Evolutionary conservation across 192 early-diverging fungal genomes (phyloP).

Genomic region (Irineochytrium annulatum): DNA sequence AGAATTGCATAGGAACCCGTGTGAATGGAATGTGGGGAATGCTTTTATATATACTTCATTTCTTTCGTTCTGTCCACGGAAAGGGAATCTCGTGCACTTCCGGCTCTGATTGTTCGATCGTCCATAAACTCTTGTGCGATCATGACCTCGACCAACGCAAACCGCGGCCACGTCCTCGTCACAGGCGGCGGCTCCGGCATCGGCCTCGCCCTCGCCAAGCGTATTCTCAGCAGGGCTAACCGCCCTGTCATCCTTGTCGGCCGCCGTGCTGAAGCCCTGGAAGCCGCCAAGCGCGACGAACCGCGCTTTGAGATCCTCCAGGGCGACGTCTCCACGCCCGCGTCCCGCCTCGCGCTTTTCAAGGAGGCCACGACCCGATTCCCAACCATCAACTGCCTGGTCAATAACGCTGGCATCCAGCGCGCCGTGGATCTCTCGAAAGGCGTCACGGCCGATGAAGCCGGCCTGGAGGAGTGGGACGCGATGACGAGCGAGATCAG

Average conservation of each 20-base stretch:
- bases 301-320: slow-evolving; percentile 9
- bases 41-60: too few species aligned
- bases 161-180: too few species aligned
- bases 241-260: slow-evolving; percentile 29
- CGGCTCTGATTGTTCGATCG: too few species aligned
- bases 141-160: too few species aligned
- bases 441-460: neutral
- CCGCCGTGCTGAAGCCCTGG: slow-evolving; percentile 10
- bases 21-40: too few species aligned
- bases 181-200: slow-evolving; percentile 32
- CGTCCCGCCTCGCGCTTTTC: slow-evolving; percentile 3
- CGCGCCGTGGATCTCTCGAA: slow-evolving; percentile 12
- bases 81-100: too few species aligned
- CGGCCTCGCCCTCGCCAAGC: slow-evolving; percentile 23
- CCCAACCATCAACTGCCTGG: slow-evolving; percentile 5
- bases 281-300: neutral
- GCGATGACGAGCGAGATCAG: slow-evolving; percentile 22
- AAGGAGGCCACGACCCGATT: neutral
- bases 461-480: neutral
- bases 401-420: slow-evolving; percentile 25
- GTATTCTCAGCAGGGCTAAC: slow-evolving; percentile 3
- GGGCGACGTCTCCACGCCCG: slow-evolving; percentile 13
- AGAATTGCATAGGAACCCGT: too few species aligned
- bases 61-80: too few species aligned
- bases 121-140: too few species aligned